These are phyloP conservation scores for Flaveria robusta DNA, from an alignment of 129 eudicot genomes.

Conservation along the genomic window DNA sequence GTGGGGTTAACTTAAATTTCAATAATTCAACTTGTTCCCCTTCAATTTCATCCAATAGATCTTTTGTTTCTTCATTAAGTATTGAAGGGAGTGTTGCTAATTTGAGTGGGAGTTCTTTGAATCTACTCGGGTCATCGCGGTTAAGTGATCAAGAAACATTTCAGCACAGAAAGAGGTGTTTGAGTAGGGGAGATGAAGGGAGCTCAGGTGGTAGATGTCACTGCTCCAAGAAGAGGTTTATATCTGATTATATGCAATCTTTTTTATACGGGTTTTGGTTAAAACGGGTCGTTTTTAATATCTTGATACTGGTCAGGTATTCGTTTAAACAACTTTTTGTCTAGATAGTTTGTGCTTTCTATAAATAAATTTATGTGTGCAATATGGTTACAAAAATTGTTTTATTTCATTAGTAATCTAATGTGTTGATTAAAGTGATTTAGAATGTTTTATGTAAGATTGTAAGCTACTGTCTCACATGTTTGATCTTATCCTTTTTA, in stretches of 20 bases:
- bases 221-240: slow-evolving; percentile 83
- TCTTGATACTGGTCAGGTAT: slow-evolving; percentile 29
- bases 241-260: not conserved
- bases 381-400: not conserved
- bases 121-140: slow-evolving; percentile 59
- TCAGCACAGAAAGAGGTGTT: slow-evolving; percentile 74
- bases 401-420: not conserved
- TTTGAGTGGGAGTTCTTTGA: slow-evolving; percentile 68
- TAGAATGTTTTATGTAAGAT: not conserved
- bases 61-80: slow-evolving; percentile 88
- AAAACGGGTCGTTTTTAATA: slow-evolving; percentile 39
- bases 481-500: not conserved
- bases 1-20: slow-evolving; percentile 82
- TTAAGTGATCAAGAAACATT: slow-evolving; percentile 65
- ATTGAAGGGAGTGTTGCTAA: slow-evolving; percentile 91
- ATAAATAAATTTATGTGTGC: not conserved
- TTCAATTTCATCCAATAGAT: slow-evolving; percentile 76
- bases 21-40: slow-evolving; percentile 70
- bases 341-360: not conserved
- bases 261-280: slow-evolving; percentile 31
- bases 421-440: not conserved
- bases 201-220: slow-evolving; percentile 76
- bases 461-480: not conserved
- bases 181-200: slow-evolving; percentile 77
- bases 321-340: not conserved